These are phyloP conservation scores for Symbiodinium pilosum DNA, from an alignment of 73 alveolate species.

Conservation along the genomic window DNA sequence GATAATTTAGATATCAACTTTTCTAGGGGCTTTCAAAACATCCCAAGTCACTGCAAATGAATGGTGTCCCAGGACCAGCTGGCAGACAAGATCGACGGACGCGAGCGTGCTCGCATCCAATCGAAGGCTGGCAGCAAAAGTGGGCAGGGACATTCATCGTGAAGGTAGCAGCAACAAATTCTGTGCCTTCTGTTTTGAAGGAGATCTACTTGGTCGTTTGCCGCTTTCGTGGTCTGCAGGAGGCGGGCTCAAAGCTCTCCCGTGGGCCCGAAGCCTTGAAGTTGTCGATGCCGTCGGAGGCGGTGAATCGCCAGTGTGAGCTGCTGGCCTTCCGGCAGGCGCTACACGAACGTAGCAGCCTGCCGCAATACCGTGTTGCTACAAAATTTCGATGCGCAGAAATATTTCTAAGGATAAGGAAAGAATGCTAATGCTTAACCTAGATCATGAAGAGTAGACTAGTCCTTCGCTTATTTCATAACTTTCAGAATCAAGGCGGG, in stretches of 20 bases:
- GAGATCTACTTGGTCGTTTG: neutral
- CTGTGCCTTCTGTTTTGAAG: no score
- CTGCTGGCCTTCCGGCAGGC: neutral
- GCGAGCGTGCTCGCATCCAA: constrained; percentile 3
- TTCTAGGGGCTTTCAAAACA: neutral
- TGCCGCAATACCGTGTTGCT: no score
- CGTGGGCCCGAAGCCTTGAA: no score
- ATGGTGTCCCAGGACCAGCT: constrained; percentile 46
- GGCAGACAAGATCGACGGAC: neutral
- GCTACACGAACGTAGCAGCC: neutral
- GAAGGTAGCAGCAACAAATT: no score
- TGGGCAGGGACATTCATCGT: no score
- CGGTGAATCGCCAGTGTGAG: constrained; percentile 9
- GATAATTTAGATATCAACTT: no score
- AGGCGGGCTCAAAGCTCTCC: neutral
- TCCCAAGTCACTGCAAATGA: neutral
- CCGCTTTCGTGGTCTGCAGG: neutral
- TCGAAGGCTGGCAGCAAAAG: constrained; percentile 6
- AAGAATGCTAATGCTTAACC: no score
- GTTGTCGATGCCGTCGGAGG: no score
- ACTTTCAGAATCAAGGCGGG: neutral
- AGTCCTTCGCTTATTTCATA: neutral
- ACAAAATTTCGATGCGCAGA: no score
- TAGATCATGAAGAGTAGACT: neutral
- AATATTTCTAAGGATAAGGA: no score